These are phyloP conservation scores for Serendipita sp. DNA, from an alignment of 768 basidiomycete genomes.

Conservation along the genomic window DNA sequence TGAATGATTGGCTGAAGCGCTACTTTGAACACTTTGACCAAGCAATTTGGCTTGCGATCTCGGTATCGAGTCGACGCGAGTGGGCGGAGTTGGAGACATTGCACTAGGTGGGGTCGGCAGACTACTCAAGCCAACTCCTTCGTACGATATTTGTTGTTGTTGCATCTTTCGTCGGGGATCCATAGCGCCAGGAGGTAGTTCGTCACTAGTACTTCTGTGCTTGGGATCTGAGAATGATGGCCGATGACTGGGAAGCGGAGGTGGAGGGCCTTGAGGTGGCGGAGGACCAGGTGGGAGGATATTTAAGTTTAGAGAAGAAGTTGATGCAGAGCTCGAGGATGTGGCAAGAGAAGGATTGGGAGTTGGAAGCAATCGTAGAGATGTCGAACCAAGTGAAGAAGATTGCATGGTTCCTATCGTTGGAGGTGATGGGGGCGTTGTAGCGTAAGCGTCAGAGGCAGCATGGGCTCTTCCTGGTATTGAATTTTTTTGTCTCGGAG, in stretches of 20 bases:
- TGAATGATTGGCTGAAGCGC: neutral
- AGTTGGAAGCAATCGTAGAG: neutral
- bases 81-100: neutral
- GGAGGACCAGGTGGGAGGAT: neutral
- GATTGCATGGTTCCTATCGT: neutral
- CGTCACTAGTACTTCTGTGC: neutral
- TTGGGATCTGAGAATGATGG: conserved; percentile 1
- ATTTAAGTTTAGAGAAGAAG: neutral
- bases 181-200: neutral
- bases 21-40: neutral
- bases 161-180: neutral
- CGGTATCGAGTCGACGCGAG: neutral
- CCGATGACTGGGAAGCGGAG: neutral
- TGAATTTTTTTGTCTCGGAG: neutral
- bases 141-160: neutral
- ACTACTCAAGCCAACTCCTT: neutral
- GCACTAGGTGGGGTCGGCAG: neutral
- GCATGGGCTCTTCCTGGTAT: neutral
- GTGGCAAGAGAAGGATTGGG: neutral
- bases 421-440: neutral
- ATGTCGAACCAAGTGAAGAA: neutral
- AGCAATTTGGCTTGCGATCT: conserved; percentile 1
- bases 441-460: neutral
- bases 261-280: neutral
- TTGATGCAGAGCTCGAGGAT: neutral